Evolutionary conservation across 2,329 filamentous ascomycete genomes (phyloP).

Genomic region (Epicoccum sorghinum): DNA sequence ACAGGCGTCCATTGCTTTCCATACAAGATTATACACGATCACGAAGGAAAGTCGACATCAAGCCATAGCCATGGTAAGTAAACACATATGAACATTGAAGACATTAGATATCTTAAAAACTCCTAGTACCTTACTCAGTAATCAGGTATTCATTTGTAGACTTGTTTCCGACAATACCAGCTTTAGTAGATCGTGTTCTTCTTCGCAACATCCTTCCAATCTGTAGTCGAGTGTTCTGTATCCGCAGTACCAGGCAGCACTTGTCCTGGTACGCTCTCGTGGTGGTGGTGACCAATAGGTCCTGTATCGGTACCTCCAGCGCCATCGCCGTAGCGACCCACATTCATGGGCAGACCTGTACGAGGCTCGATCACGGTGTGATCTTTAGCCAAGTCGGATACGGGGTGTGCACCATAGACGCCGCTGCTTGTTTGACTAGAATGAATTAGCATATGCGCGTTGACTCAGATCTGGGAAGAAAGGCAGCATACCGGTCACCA

Average conservation of each 20-base stretch:
- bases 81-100: no score
- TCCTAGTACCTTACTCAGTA: no score
- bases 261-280: neutral
- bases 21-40: no score
- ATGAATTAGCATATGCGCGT: conserved; percentile 1
- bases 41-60: no score
- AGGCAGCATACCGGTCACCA: conserved; percentile 35
- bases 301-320: conserved; percentile 48
- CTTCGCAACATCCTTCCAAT: conserved; percentile 37
- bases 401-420: conserved; percentile 29
- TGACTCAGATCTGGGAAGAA: neutral
- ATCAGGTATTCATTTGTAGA: no score
- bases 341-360: conserved; percentile 51
- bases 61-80: no score
- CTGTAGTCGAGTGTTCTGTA: conserved; percentile 21
- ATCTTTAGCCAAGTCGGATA: conserved; percentile 24
- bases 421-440: conserved; percentile 25
- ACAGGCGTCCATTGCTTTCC: no score
- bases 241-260: conserved; percentile 12
- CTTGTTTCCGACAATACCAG: no score
- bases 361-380: conserved; percentile 45
- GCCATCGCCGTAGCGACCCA: conserved; percentile 47
- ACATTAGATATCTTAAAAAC: no score
- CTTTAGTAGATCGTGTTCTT: conserved; percentile 34
- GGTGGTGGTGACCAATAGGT: conserved; percentile 24